Base-by-base conservation (phyloP, 2,329 filamentous ascomycete genomes). In the Cladophialophora exuberans region DNA sequence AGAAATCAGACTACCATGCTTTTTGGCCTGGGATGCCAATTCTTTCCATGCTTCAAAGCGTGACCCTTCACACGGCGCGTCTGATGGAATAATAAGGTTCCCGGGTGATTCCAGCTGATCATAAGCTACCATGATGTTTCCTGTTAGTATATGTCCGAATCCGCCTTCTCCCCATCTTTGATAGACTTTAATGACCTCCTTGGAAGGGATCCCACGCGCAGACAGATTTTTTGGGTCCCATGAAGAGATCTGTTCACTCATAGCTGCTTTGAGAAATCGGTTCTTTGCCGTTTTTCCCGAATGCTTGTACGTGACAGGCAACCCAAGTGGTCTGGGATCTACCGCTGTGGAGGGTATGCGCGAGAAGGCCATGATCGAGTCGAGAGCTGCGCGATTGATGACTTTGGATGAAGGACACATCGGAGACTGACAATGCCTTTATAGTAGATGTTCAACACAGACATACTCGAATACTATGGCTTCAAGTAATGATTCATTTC, bases 191-290 rank as follows among this genome's bases (percentile, higher is more conserved):
- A 83, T 76, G 17, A 82, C 64, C 52, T 79, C 72, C 60, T 78
- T 75, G 7, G 75, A 76, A 4, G 82, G 79, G 3, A 85, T 70
- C 25, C 81, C 79, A 35, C 85, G 77, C 4, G 75, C 75, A n/a
- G 76, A 68, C 9, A 80, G 62, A 49, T 82, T 75, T 20, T 76
- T 76, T 5, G 79, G 73, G 54, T 81, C 76, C 82, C 83, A 88
- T 3, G 79, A 82, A 0, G 83, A 82, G 15, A 87, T 72, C 5
- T 79, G 74, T 67, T 89, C 86, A 1, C 81, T 82, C 85, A 88
- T 87, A 35, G 86, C 81, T 5, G 75, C 83, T 68, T 88, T 88
- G 60, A 87, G 69, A 64, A 87, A 84, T 18, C 84, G 76, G 66
- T 88, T 88, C 36, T 78, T 79, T 1, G 84, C 84, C 2, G 77